Evolutionary conservation across 148 eudicot species (phyloP).

Genomic region (Rhododendron molle): DNA sequence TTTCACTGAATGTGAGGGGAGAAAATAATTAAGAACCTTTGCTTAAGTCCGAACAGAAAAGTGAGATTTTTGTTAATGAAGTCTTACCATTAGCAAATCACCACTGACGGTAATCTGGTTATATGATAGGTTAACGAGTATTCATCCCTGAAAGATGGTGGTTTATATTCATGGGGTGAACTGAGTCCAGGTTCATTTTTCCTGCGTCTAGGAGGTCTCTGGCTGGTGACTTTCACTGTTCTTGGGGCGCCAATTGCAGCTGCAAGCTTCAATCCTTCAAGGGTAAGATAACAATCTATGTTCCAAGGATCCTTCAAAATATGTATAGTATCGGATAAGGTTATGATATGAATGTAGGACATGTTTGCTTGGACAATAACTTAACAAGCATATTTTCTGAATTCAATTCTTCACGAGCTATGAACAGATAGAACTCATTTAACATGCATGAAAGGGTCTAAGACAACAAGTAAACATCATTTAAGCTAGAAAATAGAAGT

Average conservation of each 20-base stretch:
- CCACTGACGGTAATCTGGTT: constrained; percentile 10
- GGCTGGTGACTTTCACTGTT: constrained; percentile 76
- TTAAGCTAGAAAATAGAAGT: no score
- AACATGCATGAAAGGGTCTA: no score
- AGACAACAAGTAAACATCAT: no score
- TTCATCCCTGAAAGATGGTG: constrained; percentile 72
- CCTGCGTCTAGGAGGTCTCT: constrained; percentile 81
- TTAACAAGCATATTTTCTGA: no score
- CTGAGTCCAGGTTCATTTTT: constrained; percentile 70
- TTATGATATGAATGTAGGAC: no score
- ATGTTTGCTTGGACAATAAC: no score
- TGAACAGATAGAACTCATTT: no score
- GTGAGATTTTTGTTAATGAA: background rate
- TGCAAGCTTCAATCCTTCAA: constrained; percentile 95
- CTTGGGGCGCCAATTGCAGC: constrained; percentile 89
- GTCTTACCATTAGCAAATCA: background rate
- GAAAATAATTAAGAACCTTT: background rate
- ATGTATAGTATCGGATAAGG: no score
- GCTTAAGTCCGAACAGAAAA: background rate
- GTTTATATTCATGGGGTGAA: constrained; percentile 94
- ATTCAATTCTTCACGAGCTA: no score
- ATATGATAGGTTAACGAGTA: constrained; percentile 82
- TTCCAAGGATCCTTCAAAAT: background rate
- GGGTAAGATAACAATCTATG: constrained; percentile 30
- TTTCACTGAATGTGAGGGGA: background rate